Base-by-base conservation (phyloP, 805 yeast species). In the Metschnikowia peoriensis region DNA sequence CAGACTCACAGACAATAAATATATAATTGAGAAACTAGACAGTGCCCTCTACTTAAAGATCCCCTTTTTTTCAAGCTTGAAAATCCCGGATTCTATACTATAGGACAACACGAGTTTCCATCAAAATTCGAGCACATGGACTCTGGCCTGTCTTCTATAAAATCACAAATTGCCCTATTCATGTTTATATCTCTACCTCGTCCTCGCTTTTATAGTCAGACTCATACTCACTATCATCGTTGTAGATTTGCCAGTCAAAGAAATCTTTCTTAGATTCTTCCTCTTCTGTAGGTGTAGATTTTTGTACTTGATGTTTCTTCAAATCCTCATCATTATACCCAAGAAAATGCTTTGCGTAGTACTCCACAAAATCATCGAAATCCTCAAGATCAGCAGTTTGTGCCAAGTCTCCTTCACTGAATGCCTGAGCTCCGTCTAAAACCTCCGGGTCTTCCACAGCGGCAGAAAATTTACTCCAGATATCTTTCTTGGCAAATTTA, bases 331-430 rank as follows among this genome's bases (percentile, higher is more conserved):
- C 52, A 15, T 37, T 32, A 38, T 46, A 51, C 6, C 53, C 49
- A 38, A 56, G 32, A 37, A 51, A 54, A 8, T 51, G 49, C 22
- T 16, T 41, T 35, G 59, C 59, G 34, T 51, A 56, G 29, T 47
- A 56, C 44, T 56, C 59, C n/a, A 56, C 50, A 15, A 56, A 56
- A 38, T 56, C 59, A 43, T 56, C 59, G 28, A 56, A 45, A 40
- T 56, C 56, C 17, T 53, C 55, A 5, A 56, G 38, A 10, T 49
- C 51, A 6, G 38, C 53, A 8, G 54, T 46, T 35, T 40, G 38
- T 15, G 39, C 32, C 32, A 53, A 37, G 4, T 53, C 56, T 16
- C 43, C 41, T 17, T 46, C 49, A 2, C 50, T 14, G 17, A 53
- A 28, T 1, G 53, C 50, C 17, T 34, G 45, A 9, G 40, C 34